Conservation (phyloP, 1,139 yeast species). For the Petasospora rhodanensis region DNA sequence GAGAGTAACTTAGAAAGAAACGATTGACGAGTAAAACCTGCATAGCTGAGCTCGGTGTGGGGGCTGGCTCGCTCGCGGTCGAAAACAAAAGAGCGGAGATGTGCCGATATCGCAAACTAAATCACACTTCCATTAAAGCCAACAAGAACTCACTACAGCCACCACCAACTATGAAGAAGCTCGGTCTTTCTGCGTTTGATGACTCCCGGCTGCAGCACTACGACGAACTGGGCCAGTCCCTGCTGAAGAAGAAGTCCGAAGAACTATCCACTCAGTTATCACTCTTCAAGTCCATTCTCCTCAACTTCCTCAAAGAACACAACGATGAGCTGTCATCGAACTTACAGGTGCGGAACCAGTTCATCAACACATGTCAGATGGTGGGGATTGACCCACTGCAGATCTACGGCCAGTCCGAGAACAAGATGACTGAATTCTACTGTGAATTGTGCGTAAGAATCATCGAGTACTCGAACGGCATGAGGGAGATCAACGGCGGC, state of each 20-base stretch:
- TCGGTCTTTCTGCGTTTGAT: constrained; percentile 22
- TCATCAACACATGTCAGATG: constrained; percentile 17
- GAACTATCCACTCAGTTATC: constrained; percentile 20
- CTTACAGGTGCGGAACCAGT: constrained; percentile 14
- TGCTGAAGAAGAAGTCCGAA: constrained; percentile 13
- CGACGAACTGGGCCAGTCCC: constrained; percentile 18
- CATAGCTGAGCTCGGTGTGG: too few relatives aligned
- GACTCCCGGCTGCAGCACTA: constrained; percentile 12
- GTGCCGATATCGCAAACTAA: too few relatives aligned
- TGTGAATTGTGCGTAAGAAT: constrained; percentile 19
- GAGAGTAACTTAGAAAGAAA: too few relatives aligned
- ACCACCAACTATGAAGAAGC: constrained; percentile 18
- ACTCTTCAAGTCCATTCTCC: constrained; percentile 21
- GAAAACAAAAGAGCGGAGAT: too few relatives aligned
- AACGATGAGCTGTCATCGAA: constrained; percentile 16
- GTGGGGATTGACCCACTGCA: constrained; percentile 23
- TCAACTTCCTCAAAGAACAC: constrained; percentile 21
- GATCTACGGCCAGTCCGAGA: constrained; percentile 16
- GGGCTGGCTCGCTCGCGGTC: neutral
- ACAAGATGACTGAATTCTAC: constrained; percentile 21
- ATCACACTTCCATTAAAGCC: too few relatives aligned
- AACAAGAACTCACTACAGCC: too few relatives aligned
- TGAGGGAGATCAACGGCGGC: constrained; percentile 22
- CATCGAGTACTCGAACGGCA: constrained; percentile 18
- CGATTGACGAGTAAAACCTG: too few relatives aligned